These are phyloP conservation scores for Kockovaella imperatae DNA, from an alignment of 768 basidiomycete species.

Conservation along the genomic window DNA sequence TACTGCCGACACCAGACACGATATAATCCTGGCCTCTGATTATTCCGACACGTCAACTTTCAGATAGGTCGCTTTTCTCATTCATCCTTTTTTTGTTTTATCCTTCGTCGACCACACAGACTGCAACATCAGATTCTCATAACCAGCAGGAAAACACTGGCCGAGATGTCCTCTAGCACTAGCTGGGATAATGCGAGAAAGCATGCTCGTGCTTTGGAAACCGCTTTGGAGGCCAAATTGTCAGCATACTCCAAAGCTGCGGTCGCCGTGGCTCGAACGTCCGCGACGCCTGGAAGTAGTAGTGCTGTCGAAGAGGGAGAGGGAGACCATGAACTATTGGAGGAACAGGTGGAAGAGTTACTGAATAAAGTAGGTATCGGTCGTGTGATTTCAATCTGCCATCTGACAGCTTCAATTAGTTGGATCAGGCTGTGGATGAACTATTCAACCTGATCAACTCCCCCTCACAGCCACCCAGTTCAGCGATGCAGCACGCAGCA, in stretches of 20 bases:
- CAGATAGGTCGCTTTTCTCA: too few relatives aligned
- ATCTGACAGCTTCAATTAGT: conserved; percentile 47
- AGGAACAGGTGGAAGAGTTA: conserved; percentile 77
- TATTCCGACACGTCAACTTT: too few relatives aligned
- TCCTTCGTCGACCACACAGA: too few relatives aligned
- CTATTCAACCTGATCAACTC: conserved; percentile 59
- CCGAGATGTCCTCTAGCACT: too few relatives aligned
- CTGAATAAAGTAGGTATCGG: conserved; percentile 72
- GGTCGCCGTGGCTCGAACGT: conserved; percentile 46
- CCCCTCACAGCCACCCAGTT: conserved; percentile 62
- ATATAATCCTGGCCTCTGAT: too few relatives aligned
- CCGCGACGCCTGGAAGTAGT: conserved; percentile 52
- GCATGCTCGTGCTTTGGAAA: conserved; percentile 88
- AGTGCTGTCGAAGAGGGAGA: conserved; percentile 55
- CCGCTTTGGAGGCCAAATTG: conserved; percentile 81
- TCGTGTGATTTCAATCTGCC: background rate
- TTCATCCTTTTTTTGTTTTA: too few relatives aligned
- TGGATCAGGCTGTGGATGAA: conserved; percentile 78
- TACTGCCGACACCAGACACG: too few relatives aligned
- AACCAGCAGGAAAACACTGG: too few relatives aligned
- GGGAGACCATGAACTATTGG: conserved; percentile 57
- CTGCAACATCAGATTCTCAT: too few relatives aligned
- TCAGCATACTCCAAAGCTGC: conserved; percentile 84
- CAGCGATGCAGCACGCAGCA: conserved; percentile 78
- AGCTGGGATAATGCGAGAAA: conserved; percentile 83